Percentiles rank a stretch among this genome's conserved stretches.
phyloP scores from a whole-genome alignment of 768 basidiomycete species.

The Mycena venus region DNA sequence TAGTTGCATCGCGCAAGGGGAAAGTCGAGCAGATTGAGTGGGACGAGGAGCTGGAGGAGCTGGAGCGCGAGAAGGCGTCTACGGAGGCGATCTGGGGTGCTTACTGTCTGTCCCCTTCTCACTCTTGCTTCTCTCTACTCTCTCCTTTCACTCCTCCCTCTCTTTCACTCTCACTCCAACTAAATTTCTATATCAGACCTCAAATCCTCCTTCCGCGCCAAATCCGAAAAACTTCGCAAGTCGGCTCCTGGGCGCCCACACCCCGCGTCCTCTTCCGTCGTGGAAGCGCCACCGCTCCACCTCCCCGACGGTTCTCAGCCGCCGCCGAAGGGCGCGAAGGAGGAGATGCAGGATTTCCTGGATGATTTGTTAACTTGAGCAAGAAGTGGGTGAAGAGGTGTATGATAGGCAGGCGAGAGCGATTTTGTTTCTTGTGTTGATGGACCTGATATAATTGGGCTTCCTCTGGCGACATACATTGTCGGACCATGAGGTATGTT shows the following conservation, averaged over 20 bases:
- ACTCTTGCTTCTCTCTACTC: not conserved
- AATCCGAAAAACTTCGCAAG: conserved; percentile 7
- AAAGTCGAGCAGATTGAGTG: not conserved
- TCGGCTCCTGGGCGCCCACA: not conserved
- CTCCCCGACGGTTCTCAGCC: conserved; percentile 42
- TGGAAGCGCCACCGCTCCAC: conserved; percentile 70
- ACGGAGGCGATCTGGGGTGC: not conserved
- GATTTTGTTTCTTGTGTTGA: no score
- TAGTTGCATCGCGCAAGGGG: conserved; percentile 42
- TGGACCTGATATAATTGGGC: no score
- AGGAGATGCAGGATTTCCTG: conserved; percentile 78
- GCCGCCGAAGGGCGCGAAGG: conserved; percentile 57
- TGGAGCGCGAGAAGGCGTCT: conserved; percentile 11
- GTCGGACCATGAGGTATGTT: no score
- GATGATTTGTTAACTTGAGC: conserved; percentile 72
- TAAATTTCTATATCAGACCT: not conserved
- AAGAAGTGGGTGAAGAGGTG: no score
- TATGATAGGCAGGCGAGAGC: no score
- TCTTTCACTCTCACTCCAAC: no score
- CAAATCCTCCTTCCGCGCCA: conserved; percentile 3
- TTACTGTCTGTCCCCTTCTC: not conserved
- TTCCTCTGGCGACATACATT: no score
- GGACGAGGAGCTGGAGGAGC: conserved; percentile 1
- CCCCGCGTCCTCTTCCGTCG: not conserved
- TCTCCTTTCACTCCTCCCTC: not conserved